Evolutionary conservation across 2,329 filamentous ascomycete genomes (phyloP).

Genomic region (Arthrobotrys megalospora): DNA sequence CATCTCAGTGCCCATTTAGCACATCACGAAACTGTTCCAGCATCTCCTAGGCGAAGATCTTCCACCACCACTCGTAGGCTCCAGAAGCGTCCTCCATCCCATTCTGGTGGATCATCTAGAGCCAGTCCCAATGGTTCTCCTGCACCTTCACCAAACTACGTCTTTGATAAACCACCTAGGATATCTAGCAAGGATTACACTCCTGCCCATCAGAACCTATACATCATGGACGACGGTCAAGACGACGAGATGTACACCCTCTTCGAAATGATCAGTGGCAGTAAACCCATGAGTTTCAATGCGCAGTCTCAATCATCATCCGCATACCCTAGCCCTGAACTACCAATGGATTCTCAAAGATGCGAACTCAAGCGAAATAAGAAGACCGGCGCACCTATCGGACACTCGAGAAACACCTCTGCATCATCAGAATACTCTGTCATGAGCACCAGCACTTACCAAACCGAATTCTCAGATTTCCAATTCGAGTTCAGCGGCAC

Average conservation of each 20-base stretch:
- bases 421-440: constrained; percentile 51
- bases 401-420: constrained; percentile 56
- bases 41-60: constrained; percentile 34
- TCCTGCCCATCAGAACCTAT: constrained; percentile 50
- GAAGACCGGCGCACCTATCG: background rate
- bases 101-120: constrained; percentile 40
- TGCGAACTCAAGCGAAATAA: constrained; percentile 28
- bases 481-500: constrained; percentile 50
- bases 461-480: constrained; percentile 58
- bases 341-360: constrained; percentile 35
- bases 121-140: constrained; percentile 41
- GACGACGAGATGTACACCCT: constrained; percentile 59
- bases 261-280: constrained; percentile 59
- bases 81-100: constrained; percentile 53
- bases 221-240: constrained; percentile 58
- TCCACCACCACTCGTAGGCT: constrained; percentile 52
- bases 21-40: constrained; percentile 28
- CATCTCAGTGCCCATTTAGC: background rate
- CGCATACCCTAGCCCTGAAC: constrained; percentile 20
- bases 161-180: constrained; percentile 56
- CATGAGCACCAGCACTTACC: constrained; percentile 53
- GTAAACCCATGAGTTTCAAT: constrained; percentile 19
- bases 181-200: constrained; percentile 54
- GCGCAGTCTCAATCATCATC: constrained; percentile 18
- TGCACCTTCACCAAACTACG: constrained; percentile 47